Percentiles rank a stretch among this genome's conserved stretches.
phyloP scores from a whole-genome alignment of 1,139 yeast genomes.

The Yamadazyma songkhlaensis region DNA sequence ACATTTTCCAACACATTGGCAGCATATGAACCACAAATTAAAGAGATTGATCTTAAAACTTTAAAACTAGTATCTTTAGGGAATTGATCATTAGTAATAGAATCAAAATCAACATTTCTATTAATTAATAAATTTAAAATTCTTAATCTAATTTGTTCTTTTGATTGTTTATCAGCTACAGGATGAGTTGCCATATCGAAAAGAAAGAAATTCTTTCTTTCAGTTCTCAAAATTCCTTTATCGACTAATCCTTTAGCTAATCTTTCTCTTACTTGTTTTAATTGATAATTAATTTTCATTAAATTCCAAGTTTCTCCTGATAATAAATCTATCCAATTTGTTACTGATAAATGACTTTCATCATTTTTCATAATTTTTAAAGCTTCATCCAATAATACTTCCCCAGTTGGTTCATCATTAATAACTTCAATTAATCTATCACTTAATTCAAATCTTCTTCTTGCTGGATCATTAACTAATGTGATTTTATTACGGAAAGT shows the following conservation, averaged over 20 bases:
- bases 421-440: slow-evolving; percentile 88
- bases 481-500: slow-evolving; percentile 88
- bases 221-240: slow-evolving; percentile 95
- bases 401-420: slow-evolving; percentile 88
- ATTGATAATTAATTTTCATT: slow-evolving; percentile 89
- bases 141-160: slow-evolving; percentile 78
- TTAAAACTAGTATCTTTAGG: slow-evolving; percentile 69
- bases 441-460: slow-evolving; percentile 81
- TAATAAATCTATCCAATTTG: slow-evolving; percentile 91
- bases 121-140: slow-evolving; percentile 67
- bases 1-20: slow-evolving; percentile 96
- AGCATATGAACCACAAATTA: slow-evolving; percentile 89
- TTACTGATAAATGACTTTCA: slow-evolving; percentile 74
- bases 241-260: slow-evolving; percentile 96
- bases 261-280: slow-evolving; percentile 95
- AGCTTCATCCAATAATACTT: slow-evolving; percentile 90
- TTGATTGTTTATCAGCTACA: slow-evolving; percentile 74
- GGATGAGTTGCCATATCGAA: slow-evolving; percentile 99
- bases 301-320: slow-evolving; percentile 98
- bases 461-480: slow-evolving; percentile 89
- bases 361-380: slow-evolving; percentile 84
- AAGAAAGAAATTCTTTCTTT: slow-evolving; percentile 86
- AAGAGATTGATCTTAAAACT: slow-evolving; percentile 72
- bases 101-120: slow-evolving; percentile 59
- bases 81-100: slow-evolving; percentile 55